Evolutionary conservation across 2,329 filamentous ascomycete genomes (phyloP).

Genomic region (Pyricularia sp.): DNA sequence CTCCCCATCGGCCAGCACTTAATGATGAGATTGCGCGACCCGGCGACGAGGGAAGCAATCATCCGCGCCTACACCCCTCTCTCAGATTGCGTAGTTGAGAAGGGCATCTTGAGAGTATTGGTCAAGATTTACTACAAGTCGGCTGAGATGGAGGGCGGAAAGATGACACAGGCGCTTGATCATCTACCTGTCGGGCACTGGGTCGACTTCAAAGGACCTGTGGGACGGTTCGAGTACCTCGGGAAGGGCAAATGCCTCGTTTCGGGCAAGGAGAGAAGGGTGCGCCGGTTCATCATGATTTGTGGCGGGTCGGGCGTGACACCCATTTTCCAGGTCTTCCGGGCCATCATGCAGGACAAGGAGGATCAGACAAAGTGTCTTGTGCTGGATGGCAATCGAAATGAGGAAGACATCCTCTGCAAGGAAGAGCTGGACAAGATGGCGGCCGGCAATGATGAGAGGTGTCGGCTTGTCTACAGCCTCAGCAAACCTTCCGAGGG

Average conservation of each 20-base stretch:
- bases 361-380: constrained; percentile 58
- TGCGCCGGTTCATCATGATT: constrained; percentile 73
- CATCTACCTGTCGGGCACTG: constrained; percentile 59
- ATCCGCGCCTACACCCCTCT: constrained; percentile 85
- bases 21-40: constrained; percentile 72
- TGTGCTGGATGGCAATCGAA: constrained; percentile 70
- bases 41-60: constrained; percentile 59
- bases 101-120: constrained; percentile 63
- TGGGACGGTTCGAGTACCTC: constrained; percentile 76
- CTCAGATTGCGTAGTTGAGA: constrained; percentile 45
- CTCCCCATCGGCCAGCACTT: constrained; percentile 80
- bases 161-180: constrained; percentile 76
- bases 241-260: constrained; percentile 56
- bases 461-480: constrained; percentile 58
- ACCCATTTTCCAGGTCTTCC: constrained; percentile 78
- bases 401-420: constrained; percentile 76
- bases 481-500: constrained; percentile 52
- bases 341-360: constrained; percentile 59
- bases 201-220: constrained; percentile 81
- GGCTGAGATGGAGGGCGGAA: constrained; percentile 49
- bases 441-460: constrained; percentile 37
- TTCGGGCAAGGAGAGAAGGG: constrained; percentile 41
- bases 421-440: constrained; percentile 61
- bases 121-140: constrained; percentile 73
- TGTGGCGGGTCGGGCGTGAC: constrained; percentile 86